Conservation (phyloP, 768 basidiomycete genomes). For the Pulveroboletus sp. region DNA sequence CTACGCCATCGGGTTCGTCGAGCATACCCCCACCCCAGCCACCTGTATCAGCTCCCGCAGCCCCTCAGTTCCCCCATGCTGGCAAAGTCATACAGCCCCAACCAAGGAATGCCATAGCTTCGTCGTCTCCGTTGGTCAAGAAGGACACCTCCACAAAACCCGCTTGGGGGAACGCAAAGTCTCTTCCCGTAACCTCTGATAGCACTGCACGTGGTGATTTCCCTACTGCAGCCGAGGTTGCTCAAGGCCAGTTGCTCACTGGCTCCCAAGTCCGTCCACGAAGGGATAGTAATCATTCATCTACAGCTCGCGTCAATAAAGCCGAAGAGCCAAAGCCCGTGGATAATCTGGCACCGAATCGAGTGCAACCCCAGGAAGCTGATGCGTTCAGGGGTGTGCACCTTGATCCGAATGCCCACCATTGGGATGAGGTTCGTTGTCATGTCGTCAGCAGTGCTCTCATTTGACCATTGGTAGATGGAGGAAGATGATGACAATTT, state of each 20-base stretch:
- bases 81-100: slow-evolving; percentile 67
- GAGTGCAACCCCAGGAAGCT: slow-evolving; percentile 74
- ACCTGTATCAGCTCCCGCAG: slow-evolving; percentile 35
- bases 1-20: slow-evolving; percentile 44
- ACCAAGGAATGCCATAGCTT: slow-evolving; percentile 39
- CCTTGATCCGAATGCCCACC: slow-evolving; percentile 87
- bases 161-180: slow-evolving; percentile 68
- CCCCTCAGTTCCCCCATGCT: slow-evolving; percentile 50
- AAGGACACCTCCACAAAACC: slow-evolving; percentile 40
- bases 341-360: slow-evolving; percentile 45
- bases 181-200: slow-evolving; percentile 33
- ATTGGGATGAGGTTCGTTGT: slow-evolving; percentile 91
- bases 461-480: slow-evolving; percentile 46
- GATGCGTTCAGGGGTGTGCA: slow-evolving; percentile 95
- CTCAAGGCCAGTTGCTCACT: slow-evolving; percentile 54
- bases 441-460: slow-evolving; percentile 4
- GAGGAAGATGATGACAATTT: slow-evolving; percentile 93
- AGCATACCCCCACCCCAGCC: slow-evolving; percentile 43
- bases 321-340: slow-evolving; percentile 42
- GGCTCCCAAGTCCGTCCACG: background rate
- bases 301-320: slow-evolving; percentile 19
- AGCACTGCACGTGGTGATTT: slow-evolving; percentile 62
- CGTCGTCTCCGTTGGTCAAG: slow-evolving; percentile 32
- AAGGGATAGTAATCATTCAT: slow-evolving; percentile 12
- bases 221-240: slow-evolving; percentile 95